Base-by-base conservation (phyloP, 768 basidiomycete genomes). In the Russula virescens region DNA sequence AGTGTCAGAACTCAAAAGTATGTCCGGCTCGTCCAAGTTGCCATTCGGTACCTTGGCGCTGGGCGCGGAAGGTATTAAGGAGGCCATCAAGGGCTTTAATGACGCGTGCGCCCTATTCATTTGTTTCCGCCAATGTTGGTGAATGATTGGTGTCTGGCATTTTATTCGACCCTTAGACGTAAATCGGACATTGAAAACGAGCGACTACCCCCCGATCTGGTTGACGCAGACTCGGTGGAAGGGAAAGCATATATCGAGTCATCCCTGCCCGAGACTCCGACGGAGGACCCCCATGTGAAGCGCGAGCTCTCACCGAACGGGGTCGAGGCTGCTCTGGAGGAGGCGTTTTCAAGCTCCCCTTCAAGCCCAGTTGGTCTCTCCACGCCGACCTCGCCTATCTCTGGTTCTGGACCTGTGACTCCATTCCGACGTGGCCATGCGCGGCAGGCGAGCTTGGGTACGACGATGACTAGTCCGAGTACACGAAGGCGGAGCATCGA, bases 131-230 rank as follows among this genome's bases (percentile, higher is more conserved):
- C 8, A 31, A 8, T 31, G 25, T 13, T 57, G 25, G 34, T 28
- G 26, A 21, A 19, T 57, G 35, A 40, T 47, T 55, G 25, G 34
- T 21, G 25, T 42, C 23, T 56, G 35, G 34, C 47, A 58, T 55
- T 53, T 50, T 60, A 2, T 38, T 26, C 40, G 55, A 14, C 1
- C 60, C 61, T 45, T 67, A 95, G 94, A 46, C 93, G 94, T 64
- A 95, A 94, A 77, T 93, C 91, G 48, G 97, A 98, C 79, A 98
- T 98, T 68, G 96, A 98, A 76, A 98, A 98, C 76, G 97, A 99
- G 75, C 88, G 94, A 38, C 79, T 98, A n/a, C 97, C 96, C 2
- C 96, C 96, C 2, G 94, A 98, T 18, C 80, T 99, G 19, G 89
- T 93, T 72, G 95, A 98, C 70, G 87, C 85, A 7, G 77, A 81